Conservation (phyloP, 192 early-diverging fungal species). For the Linnemannia elongata region DNA sequence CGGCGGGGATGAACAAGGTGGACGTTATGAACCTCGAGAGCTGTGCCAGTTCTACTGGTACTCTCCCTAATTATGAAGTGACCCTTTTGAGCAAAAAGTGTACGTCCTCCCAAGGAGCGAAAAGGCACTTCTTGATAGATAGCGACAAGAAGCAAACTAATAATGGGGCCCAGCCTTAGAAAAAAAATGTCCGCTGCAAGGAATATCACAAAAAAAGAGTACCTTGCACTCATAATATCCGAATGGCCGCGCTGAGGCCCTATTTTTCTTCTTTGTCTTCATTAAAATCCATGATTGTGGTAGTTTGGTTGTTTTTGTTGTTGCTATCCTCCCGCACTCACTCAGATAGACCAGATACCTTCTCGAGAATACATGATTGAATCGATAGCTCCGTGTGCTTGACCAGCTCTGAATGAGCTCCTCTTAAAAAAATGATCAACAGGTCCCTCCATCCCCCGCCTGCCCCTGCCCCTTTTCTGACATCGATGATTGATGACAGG, state of each 20-base stretch:
- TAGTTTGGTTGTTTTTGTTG: not conserved
- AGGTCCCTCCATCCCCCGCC: not conserved
- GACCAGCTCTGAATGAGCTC: slow-evolving; percentile 1
- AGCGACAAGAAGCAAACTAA: not conserved
- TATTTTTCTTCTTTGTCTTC: not conserved
- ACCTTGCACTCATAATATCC: not conserved
- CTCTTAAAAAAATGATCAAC: slow-evolving; percentile 5
- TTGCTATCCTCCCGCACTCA: slow-evolving; percentile 2
- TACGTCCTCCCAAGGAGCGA: not conserved
- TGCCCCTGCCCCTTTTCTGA: not conserved
- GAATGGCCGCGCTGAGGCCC: slow-evolving; percentile 3
- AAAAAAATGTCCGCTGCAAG: slow-evolving; percentile 8
- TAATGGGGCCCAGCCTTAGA: not conserved
- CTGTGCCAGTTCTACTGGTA: not conserved
- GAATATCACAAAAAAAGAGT: not conserved
- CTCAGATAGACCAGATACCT: not conserved
- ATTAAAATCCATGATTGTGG: not conserved
- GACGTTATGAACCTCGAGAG: not conserved
- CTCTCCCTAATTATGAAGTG: not conserved
- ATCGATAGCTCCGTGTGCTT: slow-evolving; percentile 5
- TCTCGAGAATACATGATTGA: not conserved
- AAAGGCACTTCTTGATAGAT: not conserved
- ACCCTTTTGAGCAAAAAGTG: not conserved
- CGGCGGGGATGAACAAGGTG: not conserved
- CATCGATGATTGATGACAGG: not conserved